Evolutionary conservation across 495 filamentous ascomycete genomes (phyloP).

Genomic region (Penicillium herquei): DNA sequence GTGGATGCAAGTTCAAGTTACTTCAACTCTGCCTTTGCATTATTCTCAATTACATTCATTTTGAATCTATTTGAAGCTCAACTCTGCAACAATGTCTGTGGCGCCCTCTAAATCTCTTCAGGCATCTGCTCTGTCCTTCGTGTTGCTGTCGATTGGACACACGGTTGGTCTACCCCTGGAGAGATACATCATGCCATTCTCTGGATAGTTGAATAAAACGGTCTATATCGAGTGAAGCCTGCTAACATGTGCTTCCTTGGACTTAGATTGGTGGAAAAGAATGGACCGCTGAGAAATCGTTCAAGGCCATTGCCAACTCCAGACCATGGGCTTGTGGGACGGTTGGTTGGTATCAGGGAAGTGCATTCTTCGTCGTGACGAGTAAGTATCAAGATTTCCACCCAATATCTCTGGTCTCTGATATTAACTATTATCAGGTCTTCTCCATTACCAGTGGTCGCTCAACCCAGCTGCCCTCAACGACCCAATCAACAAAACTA

Average conservation of each 20-base stretch:
- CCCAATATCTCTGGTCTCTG: background rate
- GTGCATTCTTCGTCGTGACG: constrained; percentile 26
- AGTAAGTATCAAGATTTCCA: constrained; percentile 13
- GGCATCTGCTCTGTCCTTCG: constrained; percentile 21
- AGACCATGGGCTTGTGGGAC: constrained; percentile 28
- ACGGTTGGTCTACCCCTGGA: constrained; percentile 16
- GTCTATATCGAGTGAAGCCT: background rate
- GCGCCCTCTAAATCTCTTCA: constrained; percentile 22
- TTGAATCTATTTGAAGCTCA: background rate
- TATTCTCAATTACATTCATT: background rate
- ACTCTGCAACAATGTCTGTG: constrained; percentile 5
- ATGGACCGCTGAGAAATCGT: constrained; percentile 28
- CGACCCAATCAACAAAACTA: constrained; percentile 30
- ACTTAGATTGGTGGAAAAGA: constrained; percentile 17
- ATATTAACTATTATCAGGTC: constrained; percentile 8
- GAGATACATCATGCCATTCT: too few relatives aligned
- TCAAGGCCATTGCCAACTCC: constrained; percentile 20
- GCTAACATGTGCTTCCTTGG: background rate
- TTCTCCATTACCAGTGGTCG: constrained; percentile 36
- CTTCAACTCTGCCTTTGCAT: too few relatives aligned
- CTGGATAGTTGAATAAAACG: too few relatives aligned
- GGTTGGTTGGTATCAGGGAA: constrained; percentile 37
- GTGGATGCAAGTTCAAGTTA: too few relatives aligned
- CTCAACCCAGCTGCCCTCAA: constrained; percentile 19
- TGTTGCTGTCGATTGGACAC: constrained; percentile 25